These are phyloP conservation scores for Alloteropsis semialata DNA, from an alignment of 176 grass and related monocot genomes.

Conservation along the genomic window DNA sequence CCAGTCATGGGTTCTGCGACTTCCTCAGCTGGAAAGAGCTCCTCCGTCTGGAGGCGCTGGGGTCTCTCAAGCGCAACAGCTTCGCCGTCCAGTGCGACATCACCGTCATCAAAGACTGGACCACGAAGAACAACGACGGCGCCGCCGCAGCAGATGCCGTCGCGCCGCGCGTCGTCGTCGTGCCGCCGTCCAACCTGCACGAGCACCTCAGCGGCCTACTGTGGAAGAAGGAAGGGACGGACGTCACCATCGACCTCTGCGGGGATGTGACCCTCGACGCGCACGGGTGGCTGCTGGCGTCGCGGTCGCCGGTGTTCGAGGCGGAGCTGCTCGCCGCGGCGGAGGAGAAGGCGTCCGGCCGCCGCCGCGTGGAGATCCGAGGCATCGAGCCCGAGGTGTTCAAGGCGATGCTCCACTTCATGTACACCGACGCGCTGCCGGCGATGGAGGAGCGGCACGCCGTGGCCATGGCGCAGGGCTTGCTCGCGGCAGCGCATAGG, in stretches of 20 bases:
- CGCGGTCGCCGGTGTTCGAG: not conserved
- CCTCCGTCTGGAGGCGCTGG: no score
- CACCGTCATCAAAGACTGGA: not conserved
- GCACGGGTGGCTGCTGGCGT: not conserved
- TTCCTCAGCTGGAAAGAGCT: no score
- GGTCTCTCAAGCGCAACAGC: no score
- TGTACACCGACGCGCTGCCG: not conserved
- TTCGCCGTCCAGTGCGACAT: not conserved
- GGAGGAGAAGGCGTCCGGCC: no score
- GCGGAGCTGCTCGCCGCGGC: not conserved
- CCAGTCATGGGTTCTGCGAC: no score
- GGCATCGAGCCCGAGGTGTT: not conserved
- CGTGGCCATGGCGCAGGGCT: not conserved
- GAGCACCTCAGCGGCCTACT: not conserved
- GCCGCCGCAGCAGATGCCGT: no score
- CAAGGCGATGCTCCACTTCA: conserved; percentile 12
- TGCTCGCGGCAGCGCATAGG: not conserved
- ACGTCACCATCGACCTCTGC: not conserved
- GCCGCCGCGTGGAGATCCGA: not conserved
- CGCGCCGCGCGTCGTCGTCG: not conserved
- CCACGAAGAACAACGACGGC: no score
- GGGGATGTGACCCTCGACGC: not conserved
- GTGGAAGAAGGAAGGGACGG: not conserved
- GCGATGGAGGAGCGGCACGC: not conserved
- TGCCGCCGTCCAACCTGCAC: conserved; percentile 1